Base-by-base conservation (phyloP, 2,329 filamentous ascomycete species). In the Aspergillus calidoustus region DNA sequence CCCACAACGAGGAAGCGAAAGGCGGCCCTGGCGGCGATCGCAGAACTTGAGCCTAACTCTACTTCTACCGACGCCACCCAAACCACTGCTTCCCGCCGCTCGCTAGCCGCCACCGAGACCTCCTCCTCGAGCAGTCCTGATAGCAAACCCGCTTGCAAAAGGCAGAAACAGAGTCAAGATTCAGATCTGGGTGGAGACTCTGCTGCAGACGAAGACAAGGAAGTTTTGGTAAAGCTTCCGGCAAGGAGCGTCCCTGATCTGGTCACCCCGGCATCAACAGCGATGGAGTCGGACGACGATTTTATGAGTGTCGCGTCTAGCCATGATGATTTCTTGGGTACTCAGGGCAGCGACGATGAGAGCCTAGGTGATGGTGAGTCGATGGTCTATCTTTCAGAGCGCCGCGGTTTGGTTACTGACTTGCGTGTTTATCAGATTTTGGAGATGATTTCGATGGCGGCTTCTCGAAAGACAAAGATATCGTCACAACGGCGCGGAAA, bases 281-380 rank as follows among this genome's bases (percentile, higher is more conserved):
- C 82, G 66, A 97, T 97, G 93, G 93, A 97, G 81, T 97, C 93
- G 8, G 94, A 98, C 71, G 93, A 97, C 73, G 94, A 97, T 63
- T 93, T 93, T 77, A 90, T 95, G 86, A 96, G 91, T 70, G 88
- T 89, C 73, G 84, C 89, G 70, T 94, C 91, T 47, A 96, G 91
- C 73, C 89, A 89, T 47, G 88, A 89, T 62, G 86, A 86, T 63
- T 86, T 92, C 63, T 84, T 90, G 65, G 91, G 74, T 49, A 78
- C 73, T 25, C 79, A 93, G 71, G 88, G 91, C 63, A 93, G 91
- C 69, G 93, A 92, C 58, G 91, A 93, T 70, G 89, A 81, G 62
- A 82, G 78, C 66, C 50, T 78, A 52, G 77, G 73, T 22, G 79
- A 80, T 63, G 78, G 77, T 80, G 59, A 49, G 76, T 28, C 49